Percentiles rank a stretch among this genome's conserved stretches.
Conservation (phyloP, 371 early-diverging fungal species). For the Nematocida minor region DNA sequence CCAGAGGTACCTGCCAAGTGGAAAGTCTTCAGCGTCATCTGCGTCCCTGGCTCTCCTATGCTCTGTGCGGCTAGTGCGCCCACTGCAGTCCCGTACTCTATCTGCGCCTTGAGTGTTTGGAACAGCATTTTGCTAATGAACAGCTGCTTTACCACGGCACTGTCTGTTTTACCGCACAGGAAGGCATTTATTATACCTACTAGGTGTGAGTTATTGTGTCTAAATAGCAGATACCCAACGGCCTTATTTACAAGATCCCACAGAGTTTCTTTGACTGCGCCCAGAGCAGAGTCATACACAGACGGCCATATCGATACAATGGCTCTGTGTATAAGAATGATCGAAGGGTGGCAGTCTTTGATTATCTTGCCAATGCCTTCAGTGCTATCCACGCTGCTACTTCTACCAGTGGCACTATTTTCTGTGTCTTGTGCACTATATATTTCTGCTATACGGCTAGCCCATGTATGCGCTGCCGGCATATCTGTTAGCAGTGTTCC, state of each 20-base stretch:
- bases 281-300: neutral
- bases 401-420: neutral
- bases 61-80: conserved; percentile 94
- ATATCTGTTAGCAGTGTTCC: conserved; percentile 22
- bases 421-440: too few species aligned
- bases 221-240: neutral
- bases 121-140: conserved; percentile 21
- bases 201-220: neutral
- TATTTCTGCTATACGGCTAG: too few species aligned
- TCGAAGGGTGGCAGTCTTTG: neutral
- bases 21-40: conserved; percentile 99
- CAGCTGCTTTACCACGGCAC: neutral
- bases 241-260: neutral
- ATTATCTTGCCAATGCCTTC: neutral
- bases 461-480: conserved; percentile 38
- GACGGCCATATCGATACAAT: neutral
- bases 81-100: conserved; percentile 75
- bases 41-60: conserved; percentile 98
- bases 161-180: neutral
- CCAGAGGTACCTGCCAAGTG: conserved; percentile 98
- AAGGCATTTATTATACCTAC: neutral
- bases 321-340: neutral
- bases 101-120: conserved; percentile 57
- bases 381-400: neutral
- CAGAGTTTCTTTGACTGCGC: neutral